phyloP scores from a whole-genome alignment of 2,329 filamentous ascomycete species.

The Apiospora marii region DNA sequence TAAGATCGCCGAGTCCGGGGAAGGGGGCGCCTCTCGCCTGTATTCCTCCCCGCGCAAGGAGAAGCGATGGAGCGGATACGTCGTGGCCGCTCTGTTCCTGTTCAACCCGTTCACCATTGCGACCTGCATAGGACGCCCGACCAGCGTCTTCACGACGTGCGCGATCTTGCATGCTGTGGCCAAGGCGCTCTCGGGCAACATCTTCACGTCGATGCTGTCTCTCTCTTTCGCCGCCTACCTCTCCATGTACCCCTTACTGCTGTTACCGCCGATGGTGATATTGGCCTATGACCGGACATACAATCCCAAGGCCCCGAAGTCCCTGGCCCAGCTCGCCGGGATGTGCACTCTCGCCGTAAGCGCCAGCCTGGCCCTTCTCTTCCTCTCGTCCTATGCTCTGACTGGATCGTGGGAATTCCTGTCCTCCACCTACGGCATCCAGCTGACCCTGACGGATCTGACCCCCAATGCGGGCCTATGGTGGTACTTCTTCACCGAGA shows the following conservation, averaged over 20 bases:
- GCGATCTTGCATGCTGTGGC: conserved; percentile 86
- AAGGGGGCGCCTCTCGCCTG: conserved; percentile 74
- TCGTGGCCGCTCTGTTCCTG: conserved; percentile 86
- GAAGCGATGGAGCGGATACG: conserved; percentile 76
- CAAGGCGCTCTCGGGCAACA: conserved; percentile 78
- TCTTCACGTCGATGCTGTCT: conserved; percentile 80
- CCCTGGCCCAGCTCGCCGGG: conserved; percentile 58
- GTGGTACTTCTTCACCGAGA: conserved; percentile 99
- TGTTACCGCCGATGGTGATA: conserved; percentile 82
- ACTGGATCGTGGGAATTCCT: conserved; percentile 90
- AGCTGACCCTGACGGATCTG: conserved; percentile 88
- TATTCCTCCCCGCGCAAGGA: conserved; percentile 82
- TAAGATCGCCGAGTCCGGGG: conserved; percentile 81
- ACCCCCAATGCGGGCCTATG: conserved; percentile 95
- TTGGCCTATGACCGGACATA: conserved; percentile 77
- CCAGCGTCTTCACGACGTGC: conserved; percentile 86
- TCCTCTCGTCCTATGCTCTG: conserved; percentile 76
- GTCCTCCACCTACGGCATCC: conserved; percentile 88
- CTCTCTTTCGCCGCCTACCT: conserved; percentile 89
- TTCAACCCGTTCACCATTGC: conserved; percentile 95
- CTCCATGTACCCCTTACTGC: conserved; percentile 87
- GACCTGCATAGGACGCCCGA: conserved; percentile 89
- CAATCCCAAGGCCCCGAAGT: conserved; percentile 43
- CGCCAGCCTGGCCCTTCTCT: conserved; percentile 65
- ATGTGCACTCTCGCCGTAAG: conserved; percentile 61